Evolutionary conservation across 2,329 filamentous ascomycete genomes (phyloP), one percentile per base, ranked within the genome.

Genomic region (Exophiala phaeomuriformis): DNA sequence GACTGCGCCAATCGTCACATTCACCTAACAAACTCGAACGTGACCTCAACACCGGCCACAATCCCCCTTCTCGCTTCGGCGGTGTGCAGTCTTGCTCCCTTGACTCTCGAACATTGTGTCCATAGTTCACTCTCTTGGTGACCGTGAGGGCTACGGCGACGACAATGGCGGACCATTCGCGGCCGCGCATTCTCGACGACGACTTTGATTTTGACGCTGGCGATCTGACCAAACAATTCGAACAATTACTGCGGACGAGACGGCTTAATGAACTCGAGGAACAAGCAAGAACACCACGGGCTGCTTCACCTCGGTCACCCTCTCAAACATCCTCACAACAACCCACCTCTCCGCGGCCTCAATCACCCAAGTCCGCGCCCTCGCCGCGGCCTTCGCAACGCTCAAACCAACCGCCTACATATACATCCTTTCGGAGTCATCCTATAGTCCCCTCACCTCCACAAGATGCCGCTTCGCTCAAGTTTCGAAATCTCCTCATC

Each of bases 161-260:
- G 47, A 41, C 39, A 49, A 59, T 59, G 57, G 57, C 53, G 57
- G 48, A 51, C 49, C 44, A 52, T 36, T 10, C 48, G 12, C 53
- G 54, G 30, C 51, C 41, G 50, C 61, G 63, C 63, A 49, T 46
- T 53, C 63, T 63, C 33, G 61, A 63, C 55, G 61, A 63, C 9
- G 53, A 63, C 31, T 63, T 63, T 56, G 66, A 81, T 64, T 84
- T 85, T 66, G 86, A 90, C 83, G 88, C 90, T 29, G 79, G 82
- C 64, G 87, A 90, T 55, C 75, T 97, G 64, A 85, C 87, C 48
- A 75, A 85, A 64, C 86, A 89, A 66, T 96, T 96, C 69, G 88
- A 95, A 68, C 85, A 90, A 60, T 75, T 95, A 56, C 78, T 97
- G 66, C 85, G 88, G 68, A 89, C 87, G 53, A 90, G 88, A 75